Evolutionary conservation across 1,284 basidiomycete genomes (phyloP).

Genomic region (Chondrostereum purpureum): DNA sequence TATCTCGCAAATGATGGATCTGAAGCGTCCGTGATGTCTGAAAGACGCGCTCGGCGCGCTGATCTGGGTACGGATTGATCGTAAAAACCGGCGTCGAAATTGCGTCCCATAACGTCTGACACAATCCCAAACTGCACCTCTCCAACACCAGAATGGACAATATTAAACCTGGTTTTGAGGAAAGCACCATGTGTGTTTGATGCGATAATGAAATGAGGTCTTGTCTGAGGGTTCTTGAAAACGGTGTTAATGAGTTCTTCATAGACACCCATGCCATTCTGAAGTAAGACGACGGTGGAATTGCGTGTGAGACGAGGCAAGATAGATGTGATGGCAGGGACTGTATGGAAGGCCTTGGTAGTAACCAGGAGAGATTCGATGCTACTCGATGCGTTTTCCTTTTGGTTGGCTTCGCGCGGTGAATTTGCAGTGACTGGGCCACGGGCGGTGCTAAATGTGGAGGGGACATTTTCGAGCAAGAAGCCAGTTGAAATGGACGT

Average conservation of each 20-base stretch:
- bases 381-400: constrained; percentile 19
- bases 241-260: constrained; percentile 66
- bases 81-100: constrained; percentile 50
- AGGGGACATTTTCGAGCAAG: constrained; percentile 39
- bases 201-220: constrained; percentile 85
- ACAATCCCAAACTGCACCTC: constrained; percentile 74
- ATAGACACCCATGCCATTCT: constrained; percentile 90
- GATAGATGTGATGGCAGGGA: constrained; percentile 54
- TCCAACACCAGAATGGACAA: constrained; percentile 75
- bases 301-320: constrained; percentile 56
- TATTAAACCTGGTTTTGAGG: constrained; percentile 42
- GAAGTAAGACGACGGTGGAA: constrained; percentile 84
- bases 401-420: constrained; percentile 10
- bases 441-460: constrained; percentile 2
- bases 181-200: constrained; percentile 80
- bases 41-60: constrained; percentile 39
- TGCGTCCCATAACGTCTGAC: constrained; percentile 56
- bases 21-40: constrained; percentile 45
- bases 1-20: constrained; percentile 41
- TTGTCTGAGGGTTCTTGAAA: constrained; percentile 66
- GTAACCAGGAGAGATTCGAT: constrained; percentile 79
- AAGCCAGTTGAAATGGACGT: constrained; percentile 35
- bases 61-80: constrained; percentile 25
- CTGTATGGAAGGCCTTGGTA: constrained; percentile 70
- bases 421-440: constrained; percentile 7